Evolutionary conservation across 176 grass and related monocot species (phyloP).

Genomic region (Carex myosuroides): DNA sequence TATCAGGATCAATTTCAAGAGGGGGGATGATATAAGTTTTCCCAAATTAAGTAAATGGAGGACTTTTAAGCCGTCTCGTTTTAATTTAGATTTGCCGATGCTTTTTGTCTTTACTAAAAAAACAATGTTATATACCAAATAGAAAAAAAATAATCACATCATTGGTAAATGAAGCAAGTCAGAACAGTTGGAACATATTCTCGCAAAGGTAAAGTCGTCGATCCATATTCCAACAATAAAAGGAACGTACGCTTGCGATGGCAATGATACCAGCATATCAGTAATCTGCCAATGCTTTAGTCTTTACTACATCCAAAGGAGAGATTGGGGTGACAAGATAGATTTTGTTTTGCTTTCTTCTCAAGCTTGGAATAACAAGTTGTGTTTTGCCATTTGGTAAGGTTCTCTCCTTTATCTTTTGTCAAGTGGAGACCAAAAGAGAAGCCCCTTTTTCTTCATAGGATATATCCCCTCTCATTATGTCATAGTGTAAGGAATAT

Average conservation of each 20-base stretch:
- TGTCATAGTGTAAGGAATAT: slow-evolving; percentile 30
- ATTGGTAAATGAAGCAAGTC: background rate
- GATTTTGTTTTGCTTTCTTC: slow-evolving; percentile 25
- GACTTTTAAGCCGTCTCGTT: background rate
- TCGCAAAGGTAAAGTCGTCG: background rate
- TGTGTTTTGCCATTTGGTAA: slow-evolving; percentile 27
- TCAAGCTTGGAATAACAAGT: slow-evolving; percentile 43
- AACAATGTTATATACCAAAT: background rate
- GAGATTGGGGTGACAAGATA: background rate
- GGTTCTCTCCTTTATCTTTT: slow-evolving; percentile 34
- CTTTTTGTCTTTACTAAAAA: background rate
- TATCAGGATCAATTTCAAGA: background rate
- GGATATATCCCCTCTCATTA: slow-evolving; percentile 30
- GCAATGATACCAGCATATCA: background rate
- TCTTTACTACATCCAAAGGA: slow-evolving; percentile 8
- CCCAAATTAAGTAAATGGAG: background rate
- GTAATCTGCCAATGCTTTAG: slow-evolving; percentile 9
- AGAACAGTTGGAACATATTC: slow-evolving; percentile 9
- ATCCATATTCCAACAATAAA: background rate
- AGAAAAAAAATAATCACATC: background rate
- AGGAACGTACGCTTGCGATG: background rate
- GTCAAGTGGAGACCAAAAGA: slow-evolving; percentile 36
- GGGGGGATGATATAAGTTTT: background rate
- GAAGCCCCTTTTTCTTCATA: slow-evolving; percentile 16
- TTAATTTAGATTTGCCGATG: background rate